Evolutionary conservation across 495 filamentous ascomycete species (phyloP).

Genomic region (Annulohypoxylon nitens): DNA sequence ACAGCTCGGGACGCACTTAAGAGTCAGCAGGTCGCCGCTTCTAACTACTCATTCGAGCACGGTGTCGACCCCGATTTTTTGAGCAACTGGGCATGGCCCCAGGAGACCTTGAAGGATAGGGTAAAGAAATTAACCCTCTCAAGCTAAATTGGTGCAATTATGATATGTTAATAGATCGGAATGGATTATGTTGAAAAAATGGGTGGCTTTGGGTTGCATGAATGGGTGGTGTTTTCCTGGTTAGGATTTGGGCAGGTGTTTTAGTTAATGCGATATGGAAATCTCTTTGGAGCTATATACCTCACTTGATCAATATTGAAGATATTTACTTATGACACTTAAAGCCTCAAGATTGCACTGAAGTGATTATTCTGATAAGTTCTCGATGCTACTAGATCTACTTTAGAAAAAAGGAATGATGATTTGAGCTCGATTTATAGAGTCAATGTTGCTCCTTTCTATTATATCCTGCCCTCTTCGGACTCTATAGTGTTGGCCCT

Average conservation of each 20-base stretch:
- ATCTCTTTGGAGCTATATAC: slow-evolving; percentile 9
- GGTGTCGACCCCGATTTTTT: slow-evolving; percentile 76
- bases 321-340: neutral
- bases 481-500: no score
- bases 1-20: slow-evolving; percentile 70
- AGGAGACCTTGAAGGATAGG: slow-evolving; percentile 50
- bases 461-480: no score
- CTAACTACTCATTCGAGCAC: slow-evolving; percentile 71
- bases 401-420: no score
- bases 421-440: no score
- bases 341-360: neutral
- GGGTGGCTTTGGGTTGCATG: slow-evolving; percentile 26
- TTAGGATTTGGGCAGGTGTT: slow-evolving; percentile 7
- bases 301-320: neutral
- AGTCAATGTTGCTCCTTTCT: no score
- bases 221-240: slow-evolving; percentile 24
- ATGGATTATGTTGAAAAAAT: slow-evolving; percentile 7
- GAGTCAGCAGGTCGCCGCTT: slow-evolving; percentile 69
- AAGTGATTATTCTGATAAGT: neutral
- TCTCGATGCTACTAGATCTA: no score
- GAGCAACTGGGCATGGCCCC: slow-evolving; percentile 74
- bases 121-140: slow-evolving; percentile 30
- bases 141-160: slow-evolving; percentile 6
- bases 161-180: slow-evolving; percentile 6
- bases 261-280: slow-evolving; percentile 10